Conservation (phyloP, 805 yeast genomes). For the Schwanniomyces polymorphus region DNA sequence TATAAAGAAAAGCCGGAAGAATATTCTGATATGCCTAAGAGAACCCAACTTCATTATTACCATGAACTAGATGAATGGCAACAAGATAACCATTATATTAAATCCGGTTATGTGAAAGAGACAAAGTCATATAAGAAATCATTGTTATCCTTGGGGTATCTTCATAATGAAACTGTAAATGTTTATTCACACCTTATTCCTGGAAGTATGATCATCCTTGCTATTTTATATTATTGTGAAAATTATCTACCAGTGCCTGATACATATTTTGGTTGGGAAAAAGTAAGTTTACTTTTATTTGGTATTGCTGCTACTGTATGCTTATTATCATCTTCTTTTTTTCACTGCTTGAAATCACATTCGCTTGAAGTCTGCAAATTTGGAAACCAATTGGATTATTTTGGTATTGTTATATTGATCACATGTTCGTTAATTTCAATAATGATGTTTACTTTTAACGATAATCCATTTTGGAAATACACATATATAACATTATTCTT, state of each 20-base stretch:
- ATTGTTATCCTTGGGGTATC: slow-evolving; percentile 47
- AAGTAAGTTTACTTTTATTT: slow-evolving; percentile 52
- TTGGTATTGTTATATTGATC: slow-evolving; percentile 71
- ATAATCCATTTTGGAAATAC: slow-evolving; percentile 33
- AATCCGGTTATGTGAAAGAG: slow-evolving; percentile 62
- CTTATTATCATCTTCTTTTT: slow-evolving; percentile 61
- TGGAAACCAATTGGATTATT: slow-evolving; percentile 73
- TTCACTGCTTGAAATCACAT: slow-evolving; percentile 69
- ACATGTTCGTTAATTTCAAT: slow-evolving; percentile 58
- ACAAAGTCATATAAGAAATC: slow-evolving; percentile 49
- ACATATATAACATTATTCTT: slow-evolving; percentile 49
- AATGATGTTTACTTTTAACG: slow-evolving; percentile 44
- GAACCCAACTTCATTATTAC: slow-evolving; percentile 28
- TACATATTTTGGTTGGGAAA: slow-evolving; percentile 41
- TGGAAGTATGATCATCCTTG: slow-evolving; percentile 25
- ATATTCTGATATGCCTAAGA: not conserved
- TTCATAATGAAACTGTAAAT: slow-evolving; percentile 74
- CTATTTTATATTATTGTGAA: slow-evolving; percentile 23
- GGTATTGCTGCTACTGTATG: slow-evolving; percentile 60
- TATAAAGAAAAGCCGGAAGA: not conserved
- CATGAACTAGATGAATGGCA: slow-evolving; percentile 73
- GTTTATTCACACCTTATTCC: slow-evolving; percentile 67
- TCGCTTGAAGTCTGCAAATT: slow-evolving; percentile 51
- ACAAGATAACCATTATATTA: slow-evolving; percentile 66
- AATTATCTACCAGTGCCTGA: slow-evolving; percentile 22